Evolutionary conservation across 129 eudicot species (phyloP).

Genomic region (Helichrysum umbraculigerum): DNA sequence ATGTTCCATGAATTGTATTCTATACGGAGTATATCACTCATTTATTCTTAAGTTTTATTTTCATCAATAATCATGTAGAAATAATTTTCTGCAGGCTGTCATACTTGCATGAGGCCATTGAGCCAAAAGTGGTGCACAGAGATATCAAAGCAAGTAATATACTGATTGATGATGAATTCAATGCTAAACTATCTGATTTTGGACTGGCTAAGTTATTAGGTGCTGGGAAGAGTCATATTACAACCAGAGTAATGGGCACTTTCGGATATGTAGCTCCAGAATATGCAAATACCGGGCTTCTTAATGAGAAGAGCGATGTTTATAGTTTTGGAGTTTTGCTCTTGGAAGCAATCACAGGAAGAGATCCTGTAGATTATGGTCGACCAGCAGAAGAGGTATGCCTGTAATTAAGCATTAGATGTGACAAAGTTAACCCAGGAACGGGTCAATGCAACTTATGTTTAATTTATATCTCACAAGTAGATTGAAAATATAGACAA

Average conservation of each 20-base stretch:
- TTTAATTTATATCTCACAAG: not conserved
- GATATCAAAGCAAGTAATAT: slow-evolving; percentile 89
- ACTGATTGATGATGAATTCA: slow-evolving; percentile 63
- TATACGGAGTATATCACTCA: not conserved
- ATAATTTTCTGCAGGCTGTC: slow-evolving; percentile 50
- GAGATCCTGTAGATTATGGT: slow-evolving; percentile 86
- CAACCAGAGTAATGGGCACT: slow-evolving; percentile 90
- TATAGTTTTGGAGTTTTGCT: slow-evolving; percentile 83
- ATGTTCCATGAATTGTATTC: not conserved
- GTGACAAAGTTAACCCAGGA: too few species aligned
- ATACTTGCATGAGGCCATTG: slow-evolving; percentile 84
- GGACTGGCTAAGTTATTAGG: slow-evolving; percentile 87
- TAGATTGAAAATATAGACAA: too few species aligned
- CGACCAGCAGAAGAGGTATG: slow-evolving; percentile 79
- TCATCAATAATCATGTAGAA: not conserved
- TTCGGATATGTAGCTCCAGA: slow-evolving; percentile 94
- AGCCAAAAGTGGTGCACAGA: slow-evolving; percentile 91
- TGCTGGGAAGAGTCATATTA: slow-evolving; percentile 80
- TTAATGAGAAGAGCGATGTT: slow-evolving; percentile 84
- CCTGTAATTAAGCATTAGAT: too few species aligned
- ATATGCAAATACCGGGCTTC: slow-evolving; percentile 83
- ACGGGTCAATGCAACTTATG: too few species aligned
- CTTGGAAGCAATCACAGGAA: slow-evolving; percentile 79
- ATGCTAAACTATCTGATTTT: slow-evolving; percentile 82
- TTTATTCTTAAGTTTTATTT: not conserved